Evolutionary conservation across 2,329 filamentous ascomycete species (phyloP).

Genomic region (Huntiella decipiens): DNA sequence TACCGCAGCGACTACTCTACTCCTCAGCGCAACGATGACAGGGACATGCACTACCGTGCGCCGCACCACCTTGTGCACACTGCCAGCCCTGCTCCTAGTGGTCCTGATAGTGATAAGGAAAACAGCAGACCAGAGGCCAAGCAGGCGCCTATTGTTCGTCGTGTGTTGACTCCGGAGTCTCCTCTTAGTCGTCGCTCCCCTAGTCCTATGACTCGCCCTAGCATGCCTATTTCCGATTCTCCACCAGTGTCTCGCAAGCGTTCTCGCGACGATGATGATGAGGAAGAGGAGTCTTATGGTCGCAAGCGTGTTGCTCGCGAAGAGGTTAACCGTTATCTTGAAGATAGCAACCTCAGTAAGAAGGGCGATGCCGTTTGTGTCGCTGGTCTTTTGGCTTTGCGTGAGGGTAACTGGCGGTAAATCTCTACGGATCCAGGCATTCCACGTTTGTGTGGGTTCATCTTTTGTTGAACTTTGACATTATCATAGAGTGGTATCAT

Average conservation of each 20-base stretch:
- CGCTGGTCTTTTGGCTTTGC: constrained; percentile 71
- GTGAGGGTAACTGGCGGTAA: constrained; percentile 64
- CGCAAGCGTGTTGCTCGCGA: constrained; percentile 21
- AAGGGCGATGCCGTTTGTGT: constrained; percentile 74
- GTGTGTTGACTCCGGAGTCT: constrained; percentile 18
- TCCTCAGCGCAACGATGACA: constrained; percentile 33
- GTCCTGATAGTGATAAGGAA: constrained; percentile 54
- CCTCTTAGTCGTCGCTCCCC: constrained; percentile 18
- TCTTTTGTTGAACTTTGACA: neutral
- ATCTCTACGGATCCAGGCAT: neutral
- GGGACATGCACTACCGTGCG: neutral
- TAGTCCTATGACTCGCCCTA: constrained; percentile 3
- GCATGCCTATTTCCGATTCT: constrained; percentile 15
- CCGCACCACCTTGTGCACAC: neutral
- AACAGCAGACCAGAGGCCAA: constrained; percentile 51
- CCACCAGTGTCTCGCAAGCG: constrained; percentile 16
- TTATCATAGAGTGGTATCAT: neutral
- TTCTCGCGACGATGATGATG: constrained; percentile 6
- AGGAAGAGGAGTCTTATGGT: constrained; percentile 10
- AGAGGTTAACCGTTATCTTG: constrained; percentile 60
- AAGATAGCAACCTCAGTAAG: constrained; percentile 47
- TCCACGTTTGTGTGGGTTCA: too few species aligned
- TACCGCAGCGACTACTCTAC: constrained; percentile 21
- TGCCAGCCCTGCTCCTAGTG: constrained; percentile 6
- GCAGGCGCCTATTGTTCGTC: constrained; percentile 19